phyloP scores from a whole-genome alignment of 805 yeast genomes.

The Starmerella lactis-condensi region DNA sequence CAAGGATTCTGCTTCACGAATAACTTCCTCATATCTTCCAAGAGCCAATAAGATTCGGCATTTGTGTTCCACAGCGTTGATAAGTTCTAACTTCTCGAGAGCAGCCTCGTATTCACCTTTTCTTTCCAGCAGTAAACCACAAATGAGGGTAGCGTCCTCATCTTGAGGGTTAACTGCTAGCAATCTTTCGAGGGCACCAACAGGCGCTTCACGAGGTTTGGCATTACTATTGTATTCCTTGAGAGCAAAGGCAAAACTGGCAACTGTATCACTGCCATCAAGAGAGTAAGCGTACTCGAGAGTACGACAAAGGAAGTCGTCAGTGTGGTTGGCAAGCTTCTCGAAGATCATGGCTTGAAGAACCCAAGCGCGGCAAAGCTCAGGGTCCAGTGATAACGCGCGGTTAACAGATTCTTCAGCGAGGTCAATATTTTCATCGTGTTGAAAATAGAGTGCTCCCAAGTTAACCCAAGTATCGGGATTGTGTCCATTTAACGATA shows the following conservation, averaged over 20 bases:
- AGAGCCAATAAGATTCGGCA: constrained; percentile 55
- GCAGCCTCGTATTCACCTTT: constrained; percentile 45
- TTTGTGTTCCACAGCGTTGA: constrained; percentile 27
- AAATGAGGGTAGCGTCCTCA: constrained; percentile 17
- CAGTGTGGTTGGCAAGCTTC: constrained; percentile 19
- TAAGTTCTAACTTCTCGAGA: constrained; percentile 13
- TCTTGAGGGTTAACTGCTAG: constrained; percentile 28
- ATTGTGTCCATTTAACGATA: constrained; percentile 48
- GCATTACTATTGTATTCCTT: constrained; percentile 19
- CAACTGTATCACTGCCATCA: constrained; percentile 48
- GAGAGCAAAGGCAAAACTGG: constrained; percentile 55
- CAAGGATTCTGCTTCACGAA: constrained; percentile 35
- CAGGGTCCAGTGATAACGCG: constrained; percentile 71
- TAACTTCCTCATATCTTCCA: constrained; percentile 36
- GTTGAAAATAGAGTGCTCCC: constrained; percentile 54
- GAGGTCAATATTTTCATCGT: constrained; percentile 43
- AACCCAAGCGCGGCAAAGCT: constrained; percentile 57
- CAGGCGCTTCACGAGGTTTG: constrained; percentile 14
- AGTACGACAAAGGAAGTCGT: constrained; percentile 34
- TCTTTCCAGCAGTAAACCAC: constrained; percentile 37
- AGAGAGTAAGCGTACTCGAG: constrained; percentile 64
- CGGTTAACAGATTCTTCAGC: constrained; percentile 55
- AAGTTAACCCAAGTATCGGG: constrained; percentile 61
- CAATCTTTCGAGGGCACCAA: constrained; percentile 33
- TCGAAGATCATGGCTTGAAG: constrained; percentile 52